A percentile compares a stretch with the other conserved stretches of the same genome.
Conservation (phyloP, 2,329 filamentous ascomycete species). For the Harringtonia aguacate region DNA sequence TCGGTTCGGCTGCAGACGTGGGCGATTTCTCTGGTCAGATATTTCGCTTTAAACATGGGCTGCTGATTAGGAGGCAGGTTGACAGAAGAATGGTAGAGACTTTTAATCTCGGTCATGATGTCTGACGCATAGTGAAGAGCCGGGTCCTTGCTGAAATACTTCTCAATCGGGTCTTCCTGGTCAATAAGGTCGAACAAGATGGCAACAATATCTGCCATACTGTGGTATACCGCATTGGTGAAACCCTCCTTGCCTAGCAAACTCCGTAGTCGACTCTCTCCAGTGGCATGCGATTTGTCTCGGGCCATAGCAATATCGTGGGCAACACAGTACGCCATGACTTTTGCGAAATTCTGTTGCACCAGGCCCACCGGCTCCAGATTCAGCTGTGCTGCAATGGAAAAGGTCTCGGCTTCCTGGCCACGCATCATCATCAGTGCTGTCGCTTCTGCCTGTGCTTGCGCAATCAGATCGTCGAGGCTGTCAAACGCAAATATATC, state of each 20-base stretch:
- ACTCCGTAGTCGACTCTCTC: conserved; percentile 57
- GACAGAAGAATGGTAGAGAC: conserved; percentile 53
- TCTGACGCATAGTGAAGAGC: conserved; percentile 49
- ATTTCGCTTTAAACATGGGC: conserved; percentile 72
- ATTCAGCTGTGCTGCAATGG: conserved; percentile 48
- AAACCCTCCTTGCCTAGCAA: conserved; percentile 59
- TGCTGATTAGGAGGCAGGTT: conserved; percentile 70
- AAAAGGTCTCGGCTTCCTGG: conserved; percentile 50
- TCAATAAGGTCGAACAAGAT: conserved; percentile 68
- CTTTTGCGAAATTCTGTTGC: conserved; percentile 60
- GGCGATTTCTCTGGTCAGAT: conserved; percentile 63
- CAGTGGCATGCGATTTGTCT: conserved; percentile 34
- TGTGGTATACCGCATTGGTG: conserved; percentile 48
- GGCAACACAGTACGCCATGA: conserved; percentile 74
- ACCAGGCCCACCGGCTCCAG: conserved; percentile 47
- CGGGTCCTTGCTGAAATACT: conserved; percentile 48
- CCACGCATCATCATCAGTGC: conserved; percentile 76
- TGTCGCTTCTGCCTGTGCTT: conserved; percentile 66
- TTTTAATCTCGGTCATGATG: conserved; percentile 58
- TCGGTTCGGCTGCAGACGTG: conserved; percentile 66
- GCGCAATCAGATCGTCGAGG: conserved; percentile 56
- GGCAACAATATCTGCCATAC: conserved; percentile 69
- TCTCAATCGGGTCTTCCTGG: conserved; percentile 65
- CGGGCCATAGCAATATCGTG: conserved; percentile 50
- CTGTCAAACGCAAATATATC: conserved; percentile 70